Conservation (phyloP, 768 basidiomycete genomes). For the Termitomyces sp. region DNA sequence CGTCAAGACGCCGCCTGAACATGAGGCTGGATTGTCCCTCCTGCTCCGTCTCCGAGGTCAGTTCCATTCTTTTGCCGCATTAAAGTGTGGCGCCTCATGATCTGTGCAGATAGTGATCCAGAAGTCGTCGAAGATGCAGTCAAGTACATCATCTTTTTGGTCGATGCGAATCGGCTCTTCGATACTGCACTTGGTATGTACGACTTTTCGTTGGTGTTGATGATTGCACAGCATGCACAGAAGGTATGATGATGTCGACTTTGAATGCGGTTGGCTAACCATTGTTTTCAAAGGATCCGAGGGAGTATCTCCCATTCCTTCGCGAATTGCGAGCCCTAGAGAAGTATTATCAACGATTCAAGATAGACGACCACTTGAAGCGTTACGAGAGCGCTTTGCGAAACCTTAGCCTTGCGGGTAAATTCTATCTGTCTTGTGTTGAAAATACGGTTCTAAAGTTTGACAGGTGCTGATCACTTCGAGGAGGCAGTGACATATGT, state of each 20-base stretch:
- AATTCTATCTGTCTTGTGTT: background rate
- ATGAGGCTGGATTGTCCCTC: slow-evolving; percentile 77
- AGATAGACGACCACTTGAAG: slow-evolving; percentile 90
- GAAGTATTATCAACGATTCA: slow-evolving; percentile 79
- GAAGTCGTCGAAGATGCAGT: slow-evolving; percentile 92
- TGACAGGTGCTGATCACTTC: slow-evolving; percentile 63
- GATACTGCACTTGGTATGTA: slow-evolving; percentile 98
- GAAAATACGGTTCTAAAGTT: background rate
- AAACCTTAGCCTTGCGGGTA: slow-evolving; percentile 75
- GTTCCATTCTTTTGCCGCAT: background rate
- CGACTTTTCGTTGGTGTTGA: slow-evolving; percentile 91
- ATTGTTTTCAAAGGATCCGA: slow-evolving; percentile 70
- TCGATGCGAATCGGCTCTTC: slow-evolving; percentile 88
- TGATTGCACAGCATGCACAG: slow-evolving; percentile 96
- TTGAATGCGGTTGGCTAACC: background rate
- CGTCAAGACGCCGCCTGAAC: slow-evolving; percentile 87
- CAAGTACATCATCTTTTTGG: slow-evolving; percentile 97
- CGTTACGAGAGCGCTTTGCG: slow-evolving; percentile 69
- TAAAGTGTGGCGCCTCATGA: background rate
- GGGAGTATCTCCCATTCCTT: slow-evolving; percentile 97
- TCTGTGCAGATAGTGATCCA: slow-evolving; percentile 47
- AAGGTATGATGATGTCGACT: slow-evolving; percentile 51
- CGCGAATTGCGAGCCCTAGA: slow-evolving; percentile 82
- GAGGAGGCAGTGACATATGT: slow-evolving; percentile 79
- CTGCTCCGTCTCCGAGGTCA: slow-evolving; percentile 78